A percentile compares a stretch with the other conserved stretches of the same genome.
Conservation (phyloP, 177 flowering plant genomes). For the Vitis hybrid region DNA sequence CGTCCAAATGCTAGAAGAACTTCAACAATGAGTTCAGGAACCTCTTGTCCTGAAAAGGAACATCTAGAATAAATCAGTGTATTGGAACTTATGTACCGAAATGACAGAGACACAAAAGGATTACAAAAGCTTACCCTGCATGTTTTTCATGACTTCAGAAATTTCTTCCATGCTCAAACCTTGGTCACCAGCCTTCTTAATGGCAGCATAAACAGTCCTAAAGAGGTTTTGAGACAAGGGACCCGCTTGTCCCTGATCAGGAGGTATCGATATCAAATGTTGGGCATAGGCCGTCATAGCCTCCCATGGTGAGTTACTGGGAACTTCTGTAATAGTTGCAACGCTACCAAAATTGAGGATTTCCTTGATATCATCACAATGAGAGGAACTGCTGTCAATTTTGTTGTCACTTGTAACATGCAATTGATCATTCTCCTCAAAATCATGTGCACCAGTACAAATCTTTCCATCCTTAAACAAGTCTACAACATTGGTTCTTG, state of each 20-base stretch:
- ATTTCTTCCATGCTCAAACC: conserved; percentile 70
- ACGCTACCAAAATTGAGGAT: conserved; percentile 17
- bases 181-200: conserved; percentile 87
- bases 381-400: conserved; percentile 13
- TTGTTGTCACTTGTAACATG: conserved; percentile 11
- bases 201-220: conserved; percentile 39
- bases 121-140: conserved; percentile 42
- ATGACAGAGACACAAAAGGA: background rate
- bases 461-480: conserved; percentile 25
- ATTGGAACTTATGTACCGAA: background rate
- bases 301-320: conserved; percentile 58
- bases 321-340: conserved; percentile 7
- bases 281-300: conserved; percentile 57
- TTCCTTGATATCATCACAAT: conserved; percentile 25
- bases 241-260: conserved; percentile 23
- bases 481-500: conserved; percentile 37
- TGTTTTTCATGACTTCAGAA: conserved; percentile 23
- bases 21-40: conserved; percentile 53
- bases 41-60: conserved; percentile 38
- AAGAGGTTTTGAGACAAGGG: conserved; percentile 48
- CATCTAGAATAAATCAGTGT: background rate
- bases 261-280: conserved; percentile 23
- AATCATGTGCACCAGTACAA: conserved; percentile 11
- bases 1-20: conserved; percentile 70
- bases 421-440: conserved; percentile 18